phyloP scores from a whole-genome alignment of 768 basidiomycete species.

The Tulasnella calospora region DNA sequence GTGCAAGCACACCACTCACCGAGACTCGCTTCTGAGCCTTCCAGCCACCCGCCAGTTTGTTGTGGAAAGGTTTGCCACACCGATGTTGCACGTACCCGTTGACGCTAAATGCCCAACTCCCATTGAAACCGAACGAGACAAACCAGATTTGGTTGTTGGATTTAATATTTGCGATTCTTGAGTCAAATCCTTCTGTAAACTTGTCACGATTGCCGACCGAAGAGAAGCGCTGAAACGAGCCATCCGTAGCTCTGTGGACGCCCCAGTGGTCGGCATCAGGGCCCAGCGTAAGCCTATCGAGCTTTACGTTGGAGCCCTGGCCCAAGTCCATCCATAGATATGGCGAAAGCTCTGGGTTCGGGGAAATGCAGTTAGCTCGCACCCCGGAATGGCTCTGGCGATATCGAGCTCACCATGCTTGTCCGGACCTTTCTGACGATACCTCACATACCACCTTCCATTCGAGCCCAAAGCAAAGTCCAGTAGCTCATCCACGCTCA shows the following conservation, averaged over 20 bases:
- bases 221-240: background rate
- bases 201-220: background rate
- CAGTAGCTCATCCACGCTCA: background rate
- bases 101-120: background rate
- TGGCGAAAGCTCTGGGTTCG: background rate
- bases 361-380: background rate
- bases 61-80: background rate
- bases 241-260: background rate
- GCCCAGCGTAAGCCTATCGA: constrained; percentile 10
- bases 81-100: background rate
- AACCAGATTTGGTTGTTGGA: background rate
- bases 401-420: background rate
- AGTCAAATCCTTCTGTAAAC: background rate
- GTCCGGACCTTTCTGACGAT: background rate
- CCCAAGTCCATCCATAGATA: background rate
- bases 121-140: background rate
- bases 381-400: no score
- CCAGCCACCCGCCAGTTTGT: background rate
- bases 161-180: background rate
- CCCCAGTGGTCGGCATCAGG: background rate
- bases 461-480: constrained; percentile 6
- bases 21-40: background rate
- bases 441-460: constrained; percentile 19
- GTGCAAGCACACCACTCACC: background rate
- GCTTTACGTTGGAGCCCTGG: background rate